A percentile compares a stretch with the other conserved stretches of the same genome.
Evolutionary conservation across 1,284 basidiomycete species (phyloP).

Genomic region (Phellopilus nigrolimitatus): DNA sequence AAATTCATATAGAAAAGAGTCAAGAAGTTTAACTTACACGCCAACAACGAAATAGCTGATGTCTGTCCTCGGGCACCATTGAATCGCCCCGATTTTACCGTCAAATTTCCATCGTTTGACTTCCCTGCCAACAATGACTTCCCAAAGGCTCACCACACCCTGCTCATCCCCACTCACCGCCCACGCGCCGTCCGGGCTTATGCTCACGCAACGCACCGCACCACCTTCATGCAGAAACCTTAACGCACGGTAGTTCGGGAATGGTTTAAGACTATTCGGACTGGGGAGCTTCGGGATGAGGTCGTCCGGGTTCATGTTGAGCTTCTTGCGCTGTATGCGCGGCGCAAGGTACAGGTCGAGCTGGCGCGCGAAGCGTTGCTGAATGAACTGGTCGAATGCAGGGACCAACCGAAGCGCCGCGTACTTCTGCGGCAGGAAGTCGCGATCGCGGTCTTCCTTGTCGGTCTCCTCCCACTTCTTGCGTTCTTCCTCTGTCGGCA

Average conservation of each 20-base stretch:
- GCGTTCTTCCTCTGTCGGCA: constrained; percentile 85
- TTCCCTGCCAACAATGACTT: constrained; percentile 88
- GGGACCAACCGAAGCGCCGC: constrained; percentile 85
- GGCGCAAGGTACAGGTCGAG: constrained; percentile 97
- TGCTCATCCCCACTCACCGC: constrained; percentile 89
- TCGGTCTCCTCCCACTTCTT: constrained; percentile 84
- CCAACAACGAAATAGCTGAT: constrained; percentile 79
- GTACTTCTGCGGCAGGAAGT: constrained; percentile 90
- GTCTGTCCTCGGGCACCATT: constrained; percentile 92
- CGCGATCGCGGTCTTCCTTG: constrained; percentile 86
- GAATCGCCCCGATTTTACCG: constrained; percentile 77
- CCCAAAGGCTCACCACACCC: constrained; percentile 89
- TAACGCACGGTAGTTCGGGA: constrained; percentile 85
- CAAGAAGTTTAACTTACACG: constrained; percentile 54
- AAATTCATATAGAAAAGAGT: background rate
- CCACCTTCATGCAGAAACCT: constrained; percentile 65
- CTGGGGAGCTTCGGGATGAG: constrained; percentile 96
- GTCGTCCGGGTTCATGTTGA: constrained; percentile 88
- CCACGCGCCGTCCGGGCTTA: constrained; percentile 91
- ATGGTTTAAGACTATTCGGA: constrained; percentile 88
- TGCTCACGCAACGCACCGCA: constrained; percentile 69
- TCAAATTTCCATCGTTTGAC: constrained; percentile 86
- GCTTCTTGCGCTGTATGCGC: constrained; percentile 80
- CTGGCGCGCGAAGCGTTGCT: constrained; percentile 92
- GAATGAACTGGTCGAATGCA: constrained; percentile 88